These are phyloP conservation scores for Cercis canadensis DNA, from an alignment of 306 rosid species.

Conservation along the genomic window DNA sequence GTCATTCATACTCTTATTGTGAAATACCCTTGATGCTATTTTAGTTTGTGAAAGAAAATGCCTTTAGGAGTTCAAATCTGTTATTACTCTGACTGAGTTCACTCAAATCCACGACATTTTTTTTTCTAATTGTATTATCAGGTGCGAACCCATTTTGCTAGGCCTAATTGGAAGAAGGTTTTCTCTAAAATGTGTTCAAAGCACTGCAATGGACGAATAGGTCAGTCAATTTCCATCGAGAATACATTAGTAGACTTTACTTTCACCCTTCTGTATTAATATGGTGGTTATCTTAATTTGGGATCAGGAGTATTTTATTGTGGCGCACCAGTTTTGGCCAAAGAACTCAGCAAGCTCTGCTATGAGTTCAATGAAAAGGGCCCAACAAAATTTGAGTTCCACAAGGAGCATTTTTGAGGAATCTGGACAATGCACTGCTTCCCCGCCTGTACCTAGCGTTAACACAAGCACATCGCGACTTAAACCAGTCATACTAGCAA, in stretches of 20 bases:
- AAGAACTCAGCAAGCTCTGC: conserved; percentile 93
- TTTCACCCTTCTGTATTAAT: conserved; percentile 28
- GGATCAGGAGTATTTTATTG: conserved; percentile 91
- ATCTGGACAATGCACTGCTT: conserved; percentile 14
- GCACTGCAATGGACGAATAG: conserved; percentile 88
- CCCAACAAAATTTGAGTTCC: conserved; percentile 94
- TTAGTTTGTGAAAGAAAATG: neutral
- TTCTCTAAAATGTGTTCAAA: conserved; percentile 87
- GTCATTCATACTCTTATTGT: neutral
- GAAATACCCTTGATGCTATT: neutral
- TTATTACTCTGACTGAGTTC: neutral
- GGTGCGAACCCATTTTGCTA: conserved; percentile 99
- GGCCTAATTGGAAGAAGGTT: conserved; percentile 99
- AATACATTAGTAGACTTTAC: neutral
- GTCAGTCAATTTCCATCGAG: conserved; percentile 50
- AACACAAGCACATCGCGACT: conserved; percentile 30
- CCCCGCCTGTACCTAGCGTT: neutral
- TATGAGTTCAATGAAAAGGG: conserved; percentile 95
- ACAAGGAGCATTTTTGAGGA: conserved; percentile 91
- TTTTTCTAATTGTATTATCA: conserved; percentile 40
- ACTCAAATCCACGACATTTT: neutral
- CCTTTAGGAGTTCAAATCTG: neutral
- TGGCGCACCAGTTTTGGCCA: conserved; percentile 95
- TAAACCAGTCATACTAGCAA: conserved; percentile 36
- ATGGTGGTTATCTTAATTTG: conserved; percentile 35